Conservation (phyloP, 2,329 filamentous ascomycete species). For the Diaporthe aspalathi region DNA sequence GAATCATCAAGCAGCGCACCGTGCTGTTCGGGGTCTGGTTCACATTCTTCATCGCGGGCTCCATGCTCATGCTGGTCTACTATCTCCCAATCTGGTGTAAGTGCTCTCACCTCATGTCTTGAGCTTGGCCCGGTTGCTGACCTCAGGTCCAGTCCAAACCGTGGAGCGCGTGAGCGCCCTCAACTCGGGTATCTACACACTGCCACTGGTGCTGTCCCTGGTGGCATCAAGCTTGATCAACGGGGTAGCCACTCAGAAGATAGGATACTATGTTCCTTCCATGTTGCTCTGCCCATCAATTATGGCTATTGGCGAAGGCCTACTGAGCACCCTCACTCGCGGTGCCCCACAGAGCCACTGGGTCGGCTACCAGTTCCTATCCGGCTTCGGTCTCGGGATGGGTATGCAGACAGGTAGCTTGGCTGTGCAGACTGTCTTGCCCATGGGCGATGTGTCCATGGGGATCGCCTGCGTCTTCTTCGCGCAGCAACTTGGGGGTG, state of each 20-base stretch:
- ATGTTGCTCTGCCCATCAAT: slow-evolving; percentile 64
- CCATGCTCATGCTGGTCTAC: slow-evolving; percentile 67
- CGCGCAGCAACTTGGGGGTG: slow-evolving; percentile 68
- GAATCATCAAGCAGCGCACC: slow-evolving; percentile 66
- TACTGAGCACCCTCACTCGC: slow-evolving; percentile 67
- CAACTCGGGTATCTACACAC: slow-evolving; percentile 67
- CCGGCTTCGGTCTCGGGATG: slow-evolving; percentile 68
- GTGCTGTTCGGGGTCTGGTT: slow-evolving; percentile 60
- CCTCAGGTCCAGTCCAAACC: slow-evolving; percentile 59
- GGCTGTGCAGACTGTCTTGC: slow-evolving; percentile 66
- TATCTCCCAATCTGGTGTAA: slow-evolving; percentile 67
- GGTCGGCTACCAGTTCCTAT: slow-evolving; percentile 70
- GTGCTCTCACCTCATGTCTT: slow-evolving; percentile 41
- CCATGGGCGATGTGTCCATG: slow-evolving; percentile 63
- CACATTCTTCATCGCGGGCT: slow-evolving; percentile 59
- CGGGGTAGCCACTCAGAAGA: slow-evolving; percentile 60
- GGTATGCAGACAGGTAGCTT: slow-evolving; percentile 69
- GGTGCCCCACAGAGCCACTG: slow-evolving; percentile 61
- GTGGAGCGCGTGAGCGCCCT: slow-evolving; percentile 64
- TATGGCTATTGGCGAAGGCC: slow-evolving; percentile 64
- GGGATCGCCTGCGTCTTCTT: slow-evolving; percentile 69
- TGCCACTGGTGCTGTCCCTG: slow-evolving; percentile 67
- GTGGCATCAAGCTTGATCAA: slow-evolving; percentile 63
- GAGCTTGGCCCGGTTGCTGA: neutral
- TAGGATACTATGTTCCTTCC: slow-evolving; percentile 70